Base-by-base conservation (phyloP, 768 basidiomycete genomes). In the Gloeophyllum trabeum region DNA sequence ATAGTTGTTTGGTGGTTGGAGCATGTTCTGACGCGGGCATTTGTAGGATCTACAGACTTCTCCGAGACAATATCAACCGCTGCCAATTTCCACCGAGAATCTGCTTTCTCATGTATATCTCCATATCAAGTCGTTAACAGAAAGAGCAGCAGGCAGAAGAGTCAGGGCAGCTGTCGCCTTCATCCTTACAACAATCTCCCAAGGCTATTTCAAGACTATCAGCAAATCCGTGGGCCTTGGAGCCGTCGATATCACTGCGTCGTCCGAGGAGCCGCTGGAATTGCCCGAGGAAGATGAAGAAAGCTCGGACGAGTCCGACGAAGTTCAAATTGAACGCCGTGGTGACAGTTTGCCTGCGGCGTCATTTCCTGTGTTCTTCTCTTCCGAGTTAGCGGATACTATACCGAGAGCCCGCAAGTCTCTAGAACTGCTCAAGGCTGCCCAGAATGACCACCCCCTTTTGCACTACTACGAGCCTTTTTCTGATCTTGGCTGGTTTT, bases 321-420 rank as follows among this genome's bases (percentile, higher is more conserved):
- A 59, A 14, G 32, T 49, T 4, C 49, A 46, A n/a, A 25, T 30
- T 5, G 36, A 37, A 19, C 10, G 20, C 10, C 10, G 20, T 12
- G 10, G 20, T 21, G n/a, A n/a, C 20, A 7, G 12, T 37, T 21
- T 7, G 20, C 36, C 36, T 6, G 7, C 36, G 20, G 20, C 20
- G 36, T 7, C 20, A 21, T 10, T 37, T 80, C 87, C 88, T 0
- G 57, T 58, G 3, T 90, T 91, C 57, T 73, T 90, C 45, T 70
- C 74, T 3, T 47, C 50, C 4, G 63, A 63, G 10, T 56, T 81
- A 22, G 59, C 71, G 5, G 63, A 69, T 35, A 64, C 73, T 5
- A 59, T 90, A 3, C 70, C 75, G 10, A 71, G 73, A 3, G 85
- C 85, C 1, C 75, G 74, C 46, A 79, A 74, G 50, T 89, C 88